Base-by-base conservation (phyloP, 257 asterid species). In the Nicotiana tabacum region DNA sequence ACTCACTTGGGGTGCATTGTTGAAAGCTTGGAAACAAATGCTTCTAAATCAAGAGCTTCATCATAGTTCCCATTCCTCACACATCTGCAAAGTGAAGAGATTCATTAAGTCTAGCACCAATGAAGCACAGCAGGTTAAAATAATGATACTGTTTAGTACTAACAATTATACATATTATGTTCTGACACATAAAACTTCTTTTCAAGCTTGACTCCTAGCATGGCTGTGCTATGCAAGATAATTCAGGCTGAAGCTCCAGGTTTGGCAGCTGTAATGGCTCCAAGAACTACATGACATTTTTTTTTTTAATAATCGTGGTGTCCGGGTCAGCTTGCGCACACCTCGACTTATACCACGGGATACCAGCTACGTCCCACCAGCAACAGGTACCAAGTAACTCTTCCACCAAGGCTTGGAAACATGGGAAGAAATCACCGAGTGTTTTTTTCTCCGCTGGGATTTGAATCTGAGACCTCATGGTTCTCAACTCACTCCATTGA, bases 1-100 rank as follows among this genome's bases (percentile, higher is more conserved):
- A 87, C 98, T 94, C 86, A 96, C 99, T 92, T 91, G 83, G 96
- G 99, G 88, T 94, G 97, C 98, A 96, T 88, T 21, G 98, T 88
- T 66, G 95, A 90, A 64, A 94, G 98, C 86, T 96, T 96, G 85
- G 93, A 89, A 78, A 96, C 98, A 87, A 89, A 94, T 87, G 98
- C 96, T 90, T 93, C 99, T 46, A 96, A 90, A 86, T 94, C 98
- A 86, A 96, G 97, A 83, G 99, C 98, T 91, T 96, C 99, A 68
- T 96, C 99, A 82, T 90, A 94, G 86, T 96, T 96, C 69, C 99
- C 99, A 84, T 94, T 96, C 87, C 98, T 91, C 65, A 96, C 98
- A 69, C 98, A 96, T 85, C 99, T 96, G 88, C 69, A 86, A 55
- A 78, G 83, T 72, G 16, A 88, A 57, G 56, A 55, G n/a, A n/a